Evolutionary conservation across 2,329 filamentous ascomycete species (phyloP).

Genomic region (Fusarium compactum): DNA sequence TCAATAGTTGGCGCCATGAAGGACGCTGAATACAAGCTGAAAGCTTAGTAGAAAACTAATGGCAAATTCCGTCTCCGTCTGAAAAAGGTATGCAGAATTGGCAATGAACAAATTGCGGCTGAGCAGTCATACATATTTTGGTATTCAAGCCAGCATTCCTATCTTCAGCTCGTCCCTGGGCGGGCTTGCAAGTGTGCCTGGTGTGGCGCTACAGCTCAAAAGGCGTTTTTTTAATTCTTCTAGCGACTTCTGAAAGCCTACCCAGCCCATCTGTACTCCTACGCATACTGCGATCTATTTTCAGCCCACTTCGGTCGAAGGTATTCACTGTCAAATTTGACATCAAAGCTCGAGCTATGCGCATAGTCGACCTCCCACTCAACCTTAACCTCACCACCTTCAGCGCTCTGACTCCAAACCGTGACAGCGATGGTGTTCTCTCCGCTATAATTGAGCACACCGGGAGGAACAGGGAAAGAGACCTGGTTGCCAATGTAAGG

Average conservation of each 20-base stretch:
- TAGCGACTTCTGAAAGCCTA: background rate
- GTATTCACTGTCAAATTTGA: constrained; percentile 60
- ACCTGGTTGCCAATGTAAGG: constrained; percentile 72
- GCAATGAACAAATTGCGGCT: background rate
- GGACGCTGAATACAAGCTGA: background rate
- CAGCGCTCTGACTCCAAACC: constrained; percentile 69
- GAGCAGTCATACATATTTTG: constrained; percentile 7
- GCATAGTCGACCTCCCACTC: constrained; percentile 67
- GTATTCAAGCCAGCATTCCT: background rate
- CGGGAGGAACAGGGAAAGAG: constrained; percentile 69
- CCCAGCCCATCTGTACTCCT: no score
- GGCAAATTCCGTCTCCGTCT: background rate
- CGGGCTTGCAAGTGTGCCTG: background rate
- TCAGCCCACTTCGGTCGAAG: constrained; percentile 65
- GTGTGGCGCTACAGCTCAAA: background rate
- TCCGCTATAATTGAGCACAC: constrained; percentile 68
- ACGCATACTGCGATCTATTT: constrained; percentile 53
- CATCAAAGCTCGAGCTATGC: constrained; percentile 64
- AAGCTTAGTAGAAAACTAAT: background rate
- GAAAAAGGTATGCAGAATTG: background rate
- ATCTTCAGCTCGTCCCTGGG: background rate
- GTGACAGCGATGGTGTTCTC: constrained; percentile 69
- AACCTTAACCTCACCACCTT: constrained; percentile 62
- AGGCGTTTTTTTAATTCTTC: no score
- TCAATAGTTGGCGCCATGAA: background rate